Evolutionary conservation across 371 early-diverging fungal species (phyloP).

Genomic region (Gilbertella persicaria): DNA sequence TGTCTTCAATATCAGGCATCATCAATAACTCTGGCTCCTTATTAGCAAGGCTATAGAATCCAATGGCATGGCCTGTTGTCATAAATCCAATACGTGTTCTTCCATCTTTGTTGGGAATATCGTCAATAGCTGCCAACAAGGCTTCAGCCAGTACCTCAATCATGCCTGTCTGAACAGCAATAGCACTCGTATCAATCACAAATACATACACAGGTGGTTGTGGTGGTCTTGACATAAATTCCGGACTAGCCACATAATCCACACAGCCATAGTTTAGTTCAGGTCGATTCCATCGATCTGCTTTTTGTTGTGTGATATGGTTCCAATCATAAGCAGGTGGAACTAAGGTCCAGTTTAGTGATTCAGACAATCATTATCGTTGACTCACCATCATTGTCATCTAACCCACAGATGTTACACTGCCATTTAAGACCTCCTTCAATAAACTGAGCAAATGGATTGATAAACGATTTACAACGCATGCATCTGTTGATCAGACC

Average conservation of each 20-base stretch:
- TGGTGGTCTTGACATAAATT: constrained; percentile 82
- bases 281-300: constrained; percentile 69
- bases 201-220: constrained; percentile 82
- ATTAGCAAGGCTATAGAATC: constrained; percentile 75
- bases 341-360: constrained; percentile 36
- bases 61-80: constrained; percentile 72
- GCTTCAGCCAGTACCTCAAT: constrained; percentile 53
- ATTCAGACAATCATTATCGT: not conserved
- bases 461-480: constrained; percentile 83
- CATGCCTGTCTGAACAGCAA: constrained; percentile 69
- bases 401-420: constrained; percentile 81
- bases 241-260: constrained; percentile 80
- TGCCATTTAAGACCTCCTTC: constrained; percentile 80
- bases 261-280: constrained; percentile 76
- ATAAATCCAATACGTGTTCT: constrained; percentile 78
- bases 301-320: constrained; percentile 57
- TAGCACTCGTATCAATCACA: constrained; percentile 75
- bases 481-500: constrained; percentile 74
- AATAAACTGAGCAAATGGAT: constrained; percentile 78
- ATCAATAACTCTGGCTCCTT: constrained; percentile 83
- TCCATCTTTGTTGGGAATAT: constrained; percentile 77
- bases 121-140: constrained; percentile 64
- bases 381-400: constrained; percentile 67
- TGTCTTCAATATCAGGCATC: constrained; percentile 72
- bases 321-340: constrained; percentile 81